Conservation (phyloP, 768 basidiomycete genomes). For the Mycena galopus region DNA sequence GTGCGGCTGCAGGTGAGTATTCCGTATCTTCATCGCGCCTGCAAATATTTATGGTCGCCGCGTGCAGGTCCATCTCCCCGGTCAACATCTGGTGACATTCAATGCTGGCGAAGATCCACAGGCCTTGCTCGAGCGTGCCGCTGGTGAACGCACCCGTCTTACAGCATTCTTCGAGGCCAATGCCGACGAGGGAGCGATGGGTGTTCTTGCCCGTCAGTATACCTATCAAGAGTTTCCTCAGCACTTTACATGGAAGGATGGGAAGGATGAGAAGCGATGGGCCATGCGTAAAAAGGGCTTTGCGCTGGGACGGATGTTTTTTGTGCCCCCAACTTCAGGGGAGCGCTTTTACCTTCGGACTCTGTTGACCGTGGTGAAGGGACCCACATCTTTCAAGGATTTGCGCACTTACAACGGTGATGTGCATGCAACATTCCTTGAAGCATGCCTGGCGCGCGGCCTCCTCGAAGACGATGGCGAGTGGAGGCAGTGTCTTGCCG, state of each 20-base stretch:
- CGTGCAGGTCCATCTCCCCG: neutral
- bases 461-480: constrained; percentile 64
- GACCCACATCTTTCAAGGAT: constrained; percentile 44
- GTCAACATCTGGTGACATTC: neutral
- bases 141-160: neutral
- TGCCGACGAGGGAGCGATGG: neutral
- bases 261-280: constrained; percentile 19
- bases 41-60: too few relatives aligned
- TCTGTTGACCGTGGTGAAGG: constrained; percentile 54
- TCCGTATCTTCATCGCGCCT: too few relatives aligned
- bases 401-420: constrained; percentile 43
- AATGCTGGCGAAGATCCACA: neutral
- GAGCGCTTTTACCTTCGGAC: constrained; percentile 55
- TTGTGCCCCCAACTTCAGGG: constrained; percentile 43
- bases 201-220: constrained; percentile 25
- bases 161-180: neutral
- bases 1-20: too few relatives aligned
- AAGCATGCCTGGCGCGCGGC: too few relatives aligned
- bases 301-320: constrained; percentile 50
- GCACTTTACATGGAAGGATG: constrained; percentile 43
- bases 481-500: constrained; percentile 56
- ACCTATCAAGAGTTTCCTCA: constrained; percentile 53
- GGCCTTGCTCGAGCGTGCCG: neutral
- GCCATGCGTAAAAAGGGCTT: constrained; percentile 21
- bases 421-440: constrained; percentile 48